Evolutionary conservation across 2,329 filamentous ascomycete species (phyloP).

Genomic region (Cercospora janseana): DNA sequence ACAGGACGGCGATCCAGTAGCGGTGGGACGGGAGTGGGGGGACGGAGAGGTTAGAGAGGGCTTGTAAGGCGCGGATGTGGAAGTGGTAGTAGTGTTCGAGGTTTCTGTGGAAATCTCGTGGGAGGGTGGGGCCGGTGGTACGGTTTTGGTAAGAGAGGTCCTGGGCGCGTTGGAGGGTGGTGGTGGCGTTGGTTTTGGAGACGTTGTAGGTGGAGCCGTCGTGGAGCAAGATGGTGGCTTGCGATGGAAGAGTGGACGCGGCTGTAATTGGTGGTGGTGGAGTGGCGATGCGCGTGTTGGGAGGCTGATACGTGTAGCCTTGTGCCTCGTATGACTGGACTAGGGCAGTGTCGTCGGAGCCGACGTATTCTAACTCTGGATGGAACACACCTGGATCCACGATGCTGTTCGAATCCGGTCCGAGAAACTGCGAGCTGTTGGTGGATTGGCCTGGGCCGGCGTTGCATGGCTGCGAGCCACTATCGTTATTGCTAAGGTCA

Average conservation of each 20-base stretch:
- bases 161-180: not conserved
- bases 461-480: constrained; percentile 1
- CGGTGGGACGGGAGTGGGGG: constrained; percentile 23
- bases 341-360: constrained; percentile 11
- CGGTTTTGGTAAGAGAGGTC: constrained; percentile 6
- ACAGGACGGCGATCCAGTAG: constrained; percentile 39
- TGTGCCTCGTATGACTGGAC: constrained; percentile 8
- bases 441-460: not conserved
- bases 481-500: not conserved
- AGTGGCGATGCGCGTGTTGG: constrained; percentile 3
- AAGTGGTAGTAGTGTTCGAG: constrained; percentile 26
- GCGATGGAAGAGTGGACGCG: not conserved
- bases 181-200: constrained; percentile 15
- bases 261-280: constrained; percentile 14
- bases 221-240: not conserved
- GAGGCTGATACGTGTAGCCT: constrained; percentile 1
- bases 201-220: constrained; percentile 11
- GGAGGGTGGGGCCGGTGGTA: constrained; percentile 19
- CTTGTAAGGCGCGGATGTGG: constrained; percentile 25
- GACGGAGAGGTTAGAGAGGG: constrained; percentile 26
- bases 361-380: constrained; percentile 2
- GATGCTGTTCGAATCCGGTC: not conserved
- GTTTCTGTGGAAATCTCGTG: constrained; percentile 23
- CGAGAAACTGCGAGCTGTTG: not conserved
- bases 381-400: constrained; percentile 3